These are phyloP conservation scores for Euptelea pleiosperma DNA, from an alignment of 164 flowering plant genomes.

Conservation along the genomic window DNA sequence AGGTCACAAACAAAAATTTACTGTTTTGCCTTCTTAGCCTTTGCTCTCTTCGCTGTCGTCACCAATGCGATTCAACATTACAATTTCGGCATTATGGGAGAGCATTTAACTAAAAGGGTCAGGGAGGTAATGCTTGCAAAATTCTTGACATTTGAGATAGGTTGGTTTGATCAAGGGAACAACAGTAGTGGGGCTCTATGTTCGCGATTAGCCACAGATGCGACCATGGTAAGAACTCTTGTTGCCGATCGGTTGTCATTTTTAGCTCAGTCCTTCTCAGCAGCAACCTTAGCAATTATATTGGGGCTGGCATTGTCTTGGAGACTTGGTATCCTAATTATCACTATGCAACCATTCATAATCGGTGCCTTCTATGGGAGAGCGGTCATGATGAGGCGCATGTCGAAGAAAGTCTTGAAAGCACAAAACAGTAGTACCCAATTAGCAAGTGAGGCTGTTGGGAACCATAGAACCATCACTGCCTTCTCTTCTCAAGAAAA, in stretches of 20 bases:
- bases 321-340: slow-evolving; percentile 23
- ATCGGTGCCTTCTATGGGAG: slow-evolving; percentile 16
- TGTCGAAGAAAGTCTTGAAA: slow-evolving; percentile 23
- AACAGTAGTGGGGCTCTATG: slow-evolving; percentile 24
- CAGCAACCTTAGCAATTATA: slow-evolving; percentile 17
- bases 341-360: slow-evolving; percentile 23
- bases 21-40: slow-evolving; percentile 13
- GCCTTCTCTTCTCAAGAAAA: slow-evolving; percentile 28
- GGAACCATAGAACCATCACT: slow-evolving; percentile 23
- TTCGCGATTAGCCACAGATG: slow-evolving; percentile 27
- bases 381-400: slow-evolving; percentile 20
- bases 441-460: slow-evolving; percentile 32
- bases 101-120: slow-evolving; percentile 23
- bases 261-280: slow-evolving; percentile 20
- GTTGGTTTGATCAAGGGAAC: slow-evolving; percentile 34
- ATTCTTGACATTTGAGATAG: slow-evolving; percentile 26
- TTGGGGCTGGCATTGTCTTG: slow-evolving; percentile 22
- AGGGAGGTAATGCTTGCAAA: slow-evolving; percentile 20
- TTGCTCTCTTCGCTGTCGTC: slow-evolving; percentile 13
- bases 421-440: slow-evolving; percentile 25
- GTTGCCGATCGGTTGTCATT: slow-evolving; percentile 27
- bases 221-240: slow-evolving; percentile 22
- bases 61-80: slow-evolving; percentile 28
- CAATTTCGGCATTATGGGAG: slow-evolving; percentile 28
- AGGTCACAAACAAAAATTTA: slow-evolving; percentile 15